These are phyloP conservation scores for Sistotremastrum suecicum DNA, from an alignment of 768 basidiomycete species.

Conservation along the genomic window DNA sequence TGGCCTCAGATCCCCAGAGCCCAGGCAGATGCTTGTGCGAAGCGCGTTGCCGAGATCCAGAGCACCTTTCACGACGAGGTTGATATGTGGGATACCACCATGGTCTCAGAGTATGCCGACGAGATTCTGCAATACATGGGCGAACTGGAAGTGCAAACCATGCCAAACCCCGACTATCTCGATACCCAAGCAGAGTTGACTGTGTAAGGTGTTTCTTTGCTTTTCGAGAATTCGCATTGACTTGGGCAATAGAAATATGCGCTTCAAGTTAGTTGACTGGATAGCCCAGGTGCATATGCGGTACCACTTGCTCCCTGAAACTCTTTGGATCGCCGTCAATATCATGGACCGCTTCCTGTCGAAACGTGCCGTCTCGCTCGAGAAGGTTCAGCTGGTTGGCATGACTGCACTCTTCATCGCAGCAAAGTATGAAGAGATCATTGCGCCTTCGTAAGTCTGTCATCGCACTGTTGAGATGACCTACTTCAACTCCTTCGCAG, in stretches of 20 bases:
- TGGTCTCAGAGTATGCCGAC: constrained; percentile 98
- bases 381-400: constrained; percentile 92
- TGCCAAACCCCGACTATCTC: constrained; percentile 94
- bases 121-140: constrained; percentile 97
- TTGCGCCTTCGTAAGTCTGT: constrained; percentile 60
- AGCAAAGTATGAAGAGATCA: constrained; percentile 97
- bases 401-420: constrained; percentile 99
- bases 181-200: constrained; percentile 76
- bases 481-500: constrained; percentile 7
- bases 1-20: constrained; percentile 70
- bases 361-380: constrained; percentile 72
- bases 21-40: constrained; percentile 39
- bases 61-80: constrained; percentile 52
- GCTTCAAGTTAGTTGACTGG: constrained; percentile 96
- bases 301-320: constrained; percentile 98
- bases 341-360: constrained; percentile 89
- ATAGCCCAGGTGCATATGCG: constrained; percentile 92
- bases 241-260: constrained; percentile 60
- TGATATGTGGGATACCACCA: constrained; percentile 72
- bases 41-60: constrained; percentile 53
- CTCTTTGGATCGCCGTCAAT: constrained; percentile 98
- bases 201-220: constrained; percentile 19
- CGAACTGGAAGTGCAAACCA: constrained; percentile 76
- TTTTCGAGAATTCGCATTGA: constrained; percentile 7
- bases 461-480: background rate